Conservation (phyloP, 805 yeast genomes). For the Starmerella ratchasimensis region DNA sequence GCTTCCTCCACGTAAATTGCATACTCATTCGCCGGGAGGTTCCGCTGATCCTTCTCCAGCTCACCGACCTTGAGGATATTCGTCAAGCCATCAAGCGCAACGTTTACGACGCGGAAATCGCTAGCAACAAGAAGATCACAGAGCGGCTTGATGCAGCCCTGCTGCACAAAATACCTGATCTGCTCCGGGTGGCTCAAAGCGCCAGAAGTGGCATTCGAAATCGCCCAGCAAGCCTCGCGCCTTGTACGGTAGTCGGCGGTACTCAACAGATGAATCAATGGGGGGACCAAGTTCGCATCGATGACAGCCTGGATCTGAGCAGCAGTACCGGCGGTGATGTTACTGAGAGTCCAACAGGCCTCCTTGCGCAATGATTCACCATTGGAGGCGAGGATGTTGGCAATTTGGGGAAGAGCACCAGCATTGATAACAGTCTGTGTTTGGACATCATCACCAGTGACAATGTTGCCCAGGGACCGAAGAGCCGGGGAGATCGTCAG, state of each 20-base stretch:
- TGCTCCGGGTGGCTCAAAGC: constrained; percentile 86
- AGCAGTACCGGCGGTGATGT: constrained; percentile 92
- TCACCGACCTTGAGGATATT: constrained; percentile 92
- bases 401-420: constrained; percentile 78
- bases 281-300: constrained; percentile 87
- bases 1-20: constrained; percentile 93
- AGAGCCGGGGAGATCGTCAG: constrained; percentile 92
- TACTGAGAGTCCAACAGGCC: constrained; percentile 98
- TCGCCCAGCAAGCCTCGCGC: constrained; percentile 99
- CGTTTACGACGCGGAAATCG: constrained; percentile 85
- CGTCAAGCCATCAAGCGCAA: constrained; percentile 87
- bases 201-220: constrained; percentile 94
- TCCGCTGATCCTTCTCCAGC: constrained; percentile 66
- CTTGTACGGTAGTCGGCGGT: constrained; percentile 89
- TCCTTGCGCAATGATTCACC: constrained; percentile 92
- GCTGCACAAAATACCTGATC: constrained; percentile 79
- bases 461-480: constrained; percentile 95
- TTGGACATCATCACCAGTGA: constrained; percentile 91
- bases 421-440: constrained; percentile 89
- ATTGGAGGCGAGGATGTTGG: constrained; percentile 62
- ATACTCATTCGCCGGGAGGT: constrained; percentile 60
- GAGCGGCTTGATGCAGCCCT: constrained; percentile 94
- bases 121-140: constrained; percentile 83
- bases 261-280: constrained; percentile 60
- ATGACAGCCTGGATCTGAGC: constrained; percentile 95